Evolutionary conservation across 768 basidiomycete species (phyloP), one percentile per base, ranked within the genome.

Genomic region (Suillus brevipes): DNA sequence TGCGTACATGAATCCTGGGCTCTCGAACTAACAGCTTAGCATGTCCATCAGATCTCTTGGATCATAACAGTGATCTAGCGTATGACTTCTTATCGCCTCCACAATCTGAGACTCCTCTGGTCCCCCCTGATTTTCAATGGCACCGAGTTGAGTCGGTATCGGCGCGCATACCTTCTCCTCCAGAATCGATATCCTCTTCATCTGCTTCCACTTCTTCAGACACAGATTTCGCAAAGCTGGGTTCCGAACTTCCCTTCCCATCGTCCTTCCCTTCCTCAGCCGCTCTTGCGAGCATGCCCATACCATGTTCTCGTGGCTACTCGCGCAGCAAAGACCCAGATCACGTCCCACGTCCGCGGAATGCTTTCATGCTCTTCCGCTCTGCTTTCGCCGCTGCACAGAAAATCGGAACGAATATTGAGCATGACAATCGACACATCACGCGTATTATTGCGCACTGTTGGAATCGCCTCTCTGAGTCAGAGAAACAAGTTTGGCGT

Each of bases 361-460:
- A 81, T 67, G 81, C 80, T 47, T 81, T 82, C 71, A 81, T 89
- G 80, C 82, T 88, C 72, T 89, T 84, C 73, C 82, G 87, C 25
- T 88, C 85, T 31, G 85, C 83, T 63, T 86, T 89, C 60, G 84
- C 85, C 47, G 81, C 83, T 4, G 79, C 81, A 8, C 80, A 83
- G 49, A 84, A 82, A 65, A 80, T 86, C 65, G 73, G 68, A 59
- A 76, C 78, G n/a, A 74, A 71, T 23, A 77, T 87, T 67, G 87
- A 88, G 70, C 80, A 78, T 66, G 84, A 88, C 70, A 83, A 87
- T 69, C 78, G 85, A 37, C 82, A 85, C 64, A 85, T 88, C 70
- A 86, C 85, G 55, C 82, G 84, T 63, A 84, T 85, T 70, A 79
- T 84, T 42, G 87, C 81, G 0, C 78, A 82, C 45, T 81, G 81